Percentiles rank a stretch among this genome's conserved stretches.
Conservation (phyloP, 768 basidiomycete species). For the Suillus luteus region DNA sequence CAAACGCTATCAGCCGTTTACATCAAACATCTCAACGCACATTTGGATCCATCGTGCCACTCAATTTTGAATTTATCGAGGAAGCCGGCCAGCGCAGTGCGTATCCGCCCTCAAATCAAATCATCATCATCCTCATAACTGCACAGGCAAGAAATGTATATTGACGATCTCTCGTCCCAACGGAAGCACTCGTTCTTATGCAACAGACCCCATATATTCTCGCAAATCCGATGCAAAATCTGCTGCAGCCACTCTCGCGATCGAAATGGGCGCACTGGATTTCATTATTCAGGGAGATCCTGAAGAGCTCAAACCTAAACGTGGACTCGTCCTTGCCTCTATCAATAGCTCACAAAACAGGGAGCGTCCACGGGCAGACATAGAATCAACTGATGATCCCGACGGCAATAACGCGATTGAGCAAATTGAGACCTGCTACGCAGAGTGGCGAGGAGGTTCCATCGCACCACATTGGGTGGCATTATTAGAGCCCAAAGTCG, state of each 20-base stretch:
- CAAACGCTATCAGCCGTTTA: conserved; percentile 36
- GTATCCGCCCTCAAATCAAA: conserved; percentile 7
- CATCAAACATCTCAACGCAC: conserved; percentile 44
- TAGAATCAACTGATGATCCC: not conserved
- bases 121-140: conserved; percentile 11
- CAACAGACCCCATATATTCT: conserved; percentile 45
- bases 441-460: conserved; percentile 53
- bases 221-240: conserved; percentile 56
- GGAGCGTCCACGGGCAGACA: conserved; percentile 7
- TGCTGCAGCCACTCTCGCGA: conserved; percentile 52
- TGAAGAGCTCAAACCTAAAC: conserved; percentile 38
- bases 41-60: conserved; percentile 41
- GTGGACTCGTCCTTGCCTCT: conserved; percentile 33
- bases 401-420: conserved; percentile 29
- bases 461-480: conserved; percentile 56
- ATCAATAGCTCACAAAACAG: conserved; percentile 28
- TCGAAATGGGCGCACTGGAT: conserved; percentile 61
- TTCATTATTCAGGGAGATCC: conserved; percentile 54
- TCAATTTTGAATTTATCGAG: conserved; percentile 53
- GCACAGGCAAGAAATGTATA: conserved; percentile 58
- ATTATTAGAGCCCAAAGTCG: conserved; percentile 47
- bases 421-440: conserved; percentile 56
- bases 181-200: conserved; percentile 53
- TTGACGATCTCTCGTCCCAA: conserved; percentile 60
- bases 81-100: conserved; percentile 39